phyloP scores from a whole-genome alignment of 345 rosid species.

The Aurinia saxatilis region DNA sequence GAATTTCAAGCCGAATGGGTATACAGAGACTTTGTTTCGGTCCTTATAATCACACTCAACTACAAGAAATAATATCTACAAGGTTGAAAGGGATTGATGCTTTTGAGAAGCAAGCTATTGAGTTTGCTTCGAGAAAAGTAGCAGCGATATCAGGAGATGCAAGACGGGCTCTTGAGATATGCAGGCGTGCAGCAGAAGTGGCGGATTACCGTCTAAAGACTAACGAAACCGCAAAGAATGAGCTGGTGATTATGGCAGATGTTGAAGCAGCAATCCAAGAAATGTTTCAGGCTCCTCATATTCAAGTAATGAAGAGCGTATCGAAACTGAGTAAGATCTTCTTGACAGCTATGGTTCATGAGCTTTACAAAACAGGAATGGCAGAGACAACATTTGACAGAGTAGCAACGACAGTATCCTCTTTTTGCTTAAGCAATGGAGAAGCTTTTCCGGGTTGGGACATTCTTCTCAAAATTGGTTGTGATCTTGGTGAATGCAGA shows the following conservation, averaged over 20 bases:
- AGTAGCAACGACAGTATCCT: constrained; percentile 69
- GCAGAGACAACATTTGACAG: constrained; percentile 81
- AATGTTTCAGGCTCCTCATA: constrained; percentile 98
- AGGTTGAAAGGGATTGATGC: constrained; percentile 74
- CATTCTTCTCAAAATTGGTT: constrained; percentile 64
- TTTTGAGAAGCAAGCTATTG: constrained; percentile 89
- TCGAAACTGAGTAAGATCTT: constrained; percentile 72
- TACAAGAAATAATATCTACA: constrained; percentile 86
- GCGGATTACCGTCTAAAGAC: constrained; percentile 62
- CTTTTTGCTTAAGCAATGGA: constrained; percentile 66
- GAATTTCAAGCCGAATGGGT: constrained; percentile 95
- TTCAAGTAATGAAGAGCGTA: constrained; percentile 79
- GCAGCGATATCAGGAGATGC: constrained; percentile 99
- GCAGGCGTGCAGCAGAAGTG: constrained; percentile 97
- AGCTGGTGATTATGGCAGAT: constrained; percentile 64
- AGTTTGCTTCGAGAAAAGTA: constrained; percentile 95
- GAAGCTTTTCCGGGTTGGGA: constrained; percentile 97
- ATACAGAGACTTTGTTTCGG: constrained; percentile 95
- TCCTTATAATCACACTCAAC: constrained; percentile 85
- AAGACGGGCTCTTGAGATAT: constrained; percentile 92
- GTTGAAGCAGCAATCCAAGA: constrained; percentile 92
- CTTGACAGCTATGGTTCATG: constrained; percentile 89
- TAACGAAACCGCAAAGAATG: constrained; percentile 40
- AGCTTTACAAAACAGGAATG: constrained; percentile 94
- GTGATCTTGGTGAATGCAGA: constrained; percentile 88